phyloP scores from a whole-genome alignment of 305 asterid species.

The Fraxinus albicans region DNA sequence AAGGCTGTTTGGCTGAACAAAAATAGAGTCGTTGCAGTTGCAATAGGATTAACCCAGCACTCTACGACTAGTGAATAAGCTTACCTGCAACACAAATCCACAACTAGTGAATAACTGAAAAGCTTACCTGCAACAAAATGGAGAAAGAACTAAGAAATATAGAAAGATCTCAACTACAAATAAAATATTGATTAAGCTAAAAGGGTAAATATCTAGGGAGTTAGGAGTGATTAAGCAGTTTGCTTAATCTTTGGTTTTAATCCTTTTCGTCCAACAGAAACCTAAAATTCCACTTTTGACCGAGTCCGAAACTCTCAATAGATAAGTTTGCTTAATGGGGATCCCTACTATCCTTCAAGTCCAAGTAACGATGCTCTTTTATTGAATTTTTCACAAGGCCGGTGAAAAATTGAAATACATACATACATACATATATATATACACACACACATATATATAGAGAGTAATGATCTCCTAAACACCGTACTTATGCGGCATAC shows the following conservation, averaged over 20 bases:
- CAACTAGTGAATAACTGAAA: slow-evolving; percentile 23
- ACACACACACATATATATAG: no score
- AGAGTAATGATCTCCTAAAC: no score
- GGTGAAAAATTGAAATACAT: background rate
- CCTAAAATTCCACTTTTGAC: slow-evolving; percentile 28
- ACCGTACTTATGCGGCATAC: no score
- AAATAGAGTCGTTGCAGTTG: slow-evolving; percentile 35
- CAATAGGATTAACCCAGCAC: slow-evolving; percentile 27
- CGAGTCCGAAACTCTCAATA: slow-evolving; percentile 33
- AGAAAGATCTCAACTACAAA: slow-evolving; percentile 36
- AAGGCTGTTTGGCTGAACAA: slow-evolving; percentile 33
- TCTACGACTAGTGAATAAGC: background rate
- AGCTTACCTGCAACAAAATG: slow-evolving; percentile 42
- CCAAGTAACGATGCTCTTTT: slow-evolving; percentile 55
- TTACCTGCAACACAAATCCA: no score
- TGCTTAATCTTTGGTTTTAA: slow-evolving; percentile 43
- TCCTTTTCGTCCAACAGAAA: slow-evolving; percentile 37
- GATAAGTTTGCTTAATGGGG: slow-evolving; percentile 72
- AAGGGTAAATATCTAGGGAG: slow-evolving; percentile 33
- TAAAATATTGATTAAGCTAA: slow-evolving; percentile 24
- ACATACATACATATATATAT: no score
- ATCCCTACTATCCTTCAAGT: slow-evolving; percentile 79
- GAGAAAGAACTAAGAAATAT: slow-evolving; percentile 27
- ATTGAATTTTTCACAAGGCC: slow-evolving; percentile 23
- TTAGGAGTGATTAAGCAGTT: slow-evolving; percentile 57